Base-by-base conservation (phyloP, 1,139 yeast genomes). In the Pichia kudriavzevii region DNA sequence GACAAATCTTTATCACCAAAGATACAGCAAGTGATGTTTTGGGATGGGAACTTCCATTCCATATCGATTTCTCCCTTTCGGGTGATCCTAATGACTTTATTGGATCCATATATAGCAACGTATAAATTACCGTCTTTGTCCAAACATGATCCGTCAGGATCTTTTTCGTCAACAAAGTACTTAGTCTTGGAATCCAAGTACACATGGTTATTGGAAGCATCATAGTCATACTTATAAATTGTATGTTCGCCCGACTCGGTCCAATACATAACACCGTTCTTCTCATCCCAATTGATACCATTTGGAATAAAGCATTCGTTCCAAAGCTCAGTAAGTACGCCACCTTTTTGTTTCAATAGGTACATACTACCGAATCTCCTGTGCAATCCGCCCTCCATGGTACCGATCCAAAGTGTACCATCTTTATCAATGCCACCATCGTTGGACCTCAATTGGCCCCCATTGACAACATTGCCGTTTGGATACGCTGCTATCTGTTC, bases 121-220 rank as follows among this genome's bases (percentile, higher is more conserved):
- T 73, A 83, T 25, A 88, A 55, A 38, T 74, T 67, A n/a, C 79
- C 82, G 31, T 72, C 67, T 8, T 59, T 58, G 33, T 83, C 75
- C 44, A 81, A 61, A 15, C 78, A 66, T 47, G 82, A 66, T 23
- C 97, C 97, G 56, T 88, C 97, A 0, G 96, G 95, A 50, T 75
- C 91, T 7, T 38, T 25, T 14, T 33, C 13, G 1, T 52, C 58
- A 7, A 59, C 55, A 35, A 59, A 59, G 3, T 60, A 43, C 9
- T 32, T 20, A 12, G 62, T 59, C 27, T 56, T 49, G 36, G 69
- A 67, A 50, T 75, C 68, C 23, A 66, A 44, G 31, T 47, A 54
- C 6, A 51, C 46, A 30, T 77, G 54, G 13, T 51, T 53, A 3
- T 67, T 57, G 12, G 52, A 59, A 25, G 53, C 44, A 50, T 79